A percentile compares a stretch with the other conserved stretches of the same genome.
These are phyloP conservation scores for Citrullus mucosospermus DNA, from an alignment of 306 rosid species.

Conservation along the genomic window DNA sequence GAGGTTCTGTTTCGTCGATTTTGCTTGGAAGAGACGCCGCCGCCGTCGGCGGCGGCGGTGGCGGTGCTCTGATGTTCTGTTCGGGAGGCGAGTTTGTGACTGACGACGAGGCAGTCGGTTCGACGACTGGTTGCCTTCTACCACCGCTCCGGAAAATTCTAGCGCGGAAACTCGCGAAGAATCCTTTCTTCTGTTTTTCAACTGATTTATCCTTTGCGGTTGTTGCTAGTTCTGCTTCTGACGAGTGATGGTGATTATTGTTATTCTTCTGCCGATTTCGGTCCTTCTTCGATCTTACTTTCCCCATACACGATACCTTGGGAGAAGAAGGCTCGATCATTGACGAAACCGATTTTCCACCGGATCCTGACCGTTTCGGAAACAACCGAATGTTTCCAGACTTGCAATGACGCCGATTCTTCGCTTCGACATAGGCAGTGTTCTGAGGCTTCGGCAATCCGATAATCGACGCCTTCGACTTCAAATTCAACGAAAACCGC, in stretches of 20 bases:
- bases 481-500: conserved; percentile 55
- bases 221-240: conserved; percentile 4
- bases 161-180: conserved; percentile 47
- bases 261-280: conserved; percentile 38
- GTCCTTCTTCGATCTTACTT: conserved; percentile 70
- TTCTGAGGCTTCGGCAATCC: conserved; percentile 89
- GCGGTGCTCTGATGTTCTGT: background rate
- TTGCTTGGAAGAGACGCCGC: conserved; percentile 31
- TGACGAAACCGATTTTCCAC: conserved; percentile 41
- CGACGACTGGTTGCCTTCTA: conserved; percentile 22
- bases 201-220: conserved; percentile 18
- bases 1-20: conserved; percentile 49
- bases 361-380: conserved; percentile 53
- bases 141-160: conserved; percentile 36
- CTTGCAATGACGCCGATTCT: conserved; percentile 36
- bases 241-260: conserved; percentile 24
- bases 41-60: conserved; percentile 14
- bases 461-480: conserved; percentile 52
- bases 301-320: conserved; percentile 89
- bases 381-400: conserved; percentile 39
- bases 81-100: conserved; percentile 18
- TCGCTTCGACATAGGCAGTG: conserved; percentile 33
- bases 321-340: conserved; percentile 79
- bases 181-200: conserved; percentile 42
- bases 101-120: conserved; percentile 10